Percentiles rank a stretch among this genome's conserved stretches.
Evolutionary conservation across 257 asterid genomes (phyloP).

Genomic region (Rauvolfia tetraphylla): DNA sequence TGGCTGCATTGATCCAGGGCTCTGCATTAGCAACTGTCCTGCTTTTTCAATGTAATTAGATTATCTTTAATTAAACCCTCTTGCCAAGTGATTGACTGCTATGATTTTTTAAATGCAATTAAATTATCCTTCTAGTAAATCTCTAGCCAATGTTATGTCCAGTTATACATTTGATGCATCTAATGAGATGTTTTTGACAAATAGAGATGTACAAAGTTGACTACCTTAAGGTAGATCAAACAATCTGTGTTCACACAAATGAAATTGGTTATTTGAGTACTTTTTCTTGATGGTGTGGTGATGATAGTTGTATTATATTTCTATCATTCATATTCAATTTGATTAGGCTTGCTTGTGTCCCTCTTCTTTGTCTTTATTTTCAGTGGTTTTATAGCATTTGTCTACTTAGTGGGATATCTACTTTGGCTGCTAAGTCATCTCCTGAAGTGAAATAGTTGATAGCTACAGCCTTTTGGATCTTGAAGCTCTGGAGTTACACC

Average conservation of each 20-base stretch:
- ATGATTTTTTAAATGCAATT: neutral
- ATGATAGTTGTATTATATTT: neutral
- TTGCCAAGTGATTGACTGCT: neutral
- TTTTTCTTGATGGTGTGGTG: neutral
- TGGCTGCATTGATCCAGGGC: too few species aligned
- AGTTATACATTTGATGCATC: neutral
- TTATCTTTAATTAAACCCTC: too few species aligned
- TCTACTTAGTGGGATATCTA: neutral
- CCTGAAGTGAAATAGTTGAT: neutral
- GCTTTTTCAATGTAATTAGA: too few species aligned
- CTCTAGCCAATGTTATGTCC: too few species aligned
- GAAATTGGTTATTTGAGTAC: neutral
- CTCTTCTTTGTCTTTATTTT: neutral
- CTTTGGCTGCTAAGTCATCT: neutral
- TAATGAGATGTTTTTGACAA: neutral
- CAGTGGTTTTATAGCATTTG: neutral
- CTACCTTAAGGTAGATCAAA: neutral
- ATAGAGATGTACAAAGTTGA: neutral
- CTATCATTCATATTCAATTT: neutral
- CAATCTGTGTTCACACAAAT: neutral
- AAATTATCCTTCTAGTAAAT: neutral
- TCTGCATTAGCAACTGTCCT: too few species aligned
- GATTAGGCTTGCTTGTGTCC: neutral
- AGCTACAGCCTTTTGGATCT: neutral
- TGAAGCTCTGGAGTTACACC: slow-evolving; percentile 21